Evolutionary conservation across 345 rosid genomes (phyloP), one percentile per base, ranked within the genome.

Genomic region (Hibiscus syriacus): DNA sequence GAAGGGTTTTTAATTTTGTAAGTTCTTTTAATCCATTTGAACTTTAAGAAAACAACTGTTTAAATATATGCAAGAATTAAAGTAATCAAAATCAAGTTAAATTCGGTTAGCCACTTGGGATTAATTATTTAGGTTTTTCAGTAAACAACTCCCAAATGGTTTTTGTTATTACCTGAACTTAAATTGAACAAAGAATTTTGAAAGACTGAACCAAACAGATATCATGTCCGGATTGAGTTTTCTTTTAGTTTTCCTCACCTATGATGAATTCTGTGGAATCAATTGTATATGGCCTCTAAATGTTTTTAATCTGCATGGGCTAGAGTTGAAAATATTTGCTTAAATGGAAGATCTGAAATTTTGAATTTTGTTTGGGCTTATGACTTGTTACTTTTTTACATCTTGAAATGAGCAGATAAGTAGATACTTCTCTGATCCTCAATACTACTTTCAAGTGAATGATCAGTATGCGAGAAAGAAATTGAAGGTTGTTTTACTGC

Each of bases 401-500:
- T 23, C 38, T 62, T 71, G 43, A 54, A 63, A 70, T 74, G 32
- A 66, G 76, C 90, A 94, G 97, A 91, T 94, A 75, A 89, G 87
- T 69, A 77, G 95, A 34, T 89, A 84, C 68, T 89, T 94, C 74
- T 94, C 99, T 36, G 99, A 94, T 50, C 55, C 55, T 19, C 55
- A 50, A 19, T 50, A 50, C 55, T 50, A 50, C 55, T 50, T 50
- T 50, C 55, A 50, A 50, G 55, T 50, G 55, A 50, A 50, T 50
- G 55, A 50, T 50, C 55, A 50, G 11, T 50, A 94, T 58, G 97
- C 89, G 80, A 94, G 90, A 85, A 94, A 94, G 90, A 94, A 94
- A 68, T 78, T 94, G 83, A 94, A 89, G 84, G 87, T 94, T 72
- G 87, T 91, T 72, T 79, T 94, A 36, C 79, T 94, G 63, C 96